phyloP scores from a whole-genome alignment of 1,284 basidiomycete genomes.

The Puccinia novopanici region DNA sequence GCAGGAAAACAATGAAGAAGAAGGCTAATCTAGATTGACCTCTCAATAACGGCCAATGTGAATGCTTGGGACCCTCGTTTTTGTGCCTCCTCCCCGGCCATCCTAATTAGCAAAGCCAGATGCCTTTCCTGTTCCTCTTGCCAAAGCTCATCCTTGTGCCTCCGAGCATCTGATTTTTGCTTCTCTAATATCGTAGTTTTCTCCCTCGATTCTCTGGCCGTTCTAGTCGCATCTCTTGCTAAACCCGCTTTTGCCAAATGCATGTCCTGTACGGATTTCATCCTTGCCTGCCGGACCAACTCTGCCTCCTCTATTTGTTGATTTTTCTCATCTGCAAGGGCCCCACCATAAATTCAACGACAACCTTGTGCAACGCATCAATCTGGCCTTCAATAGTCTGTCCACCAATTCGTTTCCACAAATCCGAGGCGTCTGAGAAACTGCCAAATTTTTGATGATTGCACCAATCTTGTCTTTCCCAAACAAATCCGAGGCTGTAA shows the following conservation, averaged over 20 bases:
- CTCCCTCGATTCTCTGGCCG: background rate
- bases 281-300: background rate
- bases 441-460: background rate
- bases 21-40: background rate
- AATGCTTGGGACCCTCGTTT: background rate
- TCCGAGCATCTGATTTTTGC: background rate
- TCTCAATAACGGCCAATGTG: background rate
- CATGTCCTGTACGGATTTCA: background rate
- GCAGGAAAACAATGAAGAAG: background rate
- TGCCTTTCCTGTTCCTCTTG: background rate
- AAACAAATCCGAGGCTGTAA: background rate
- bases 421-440: background rate
- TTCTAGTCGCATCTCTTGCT: background rate
- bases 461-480: background rate
- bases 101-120: background rate
- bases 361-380: background rate
- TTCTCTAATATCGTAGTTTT: background rate
- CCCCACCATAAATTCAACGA: background rate
- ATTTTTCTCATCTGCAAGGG: background rate
- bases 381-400: background rate
- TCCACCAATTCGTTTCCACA: background rate
- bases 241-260: too few species aligned
- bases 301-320: background rate
- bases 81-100: background rate
- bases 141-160: too few species aligned